Conservation (phyloP, 2,329 filamentous ascomycete genomes). For the Hymenoscyphus repandus region DNA sequence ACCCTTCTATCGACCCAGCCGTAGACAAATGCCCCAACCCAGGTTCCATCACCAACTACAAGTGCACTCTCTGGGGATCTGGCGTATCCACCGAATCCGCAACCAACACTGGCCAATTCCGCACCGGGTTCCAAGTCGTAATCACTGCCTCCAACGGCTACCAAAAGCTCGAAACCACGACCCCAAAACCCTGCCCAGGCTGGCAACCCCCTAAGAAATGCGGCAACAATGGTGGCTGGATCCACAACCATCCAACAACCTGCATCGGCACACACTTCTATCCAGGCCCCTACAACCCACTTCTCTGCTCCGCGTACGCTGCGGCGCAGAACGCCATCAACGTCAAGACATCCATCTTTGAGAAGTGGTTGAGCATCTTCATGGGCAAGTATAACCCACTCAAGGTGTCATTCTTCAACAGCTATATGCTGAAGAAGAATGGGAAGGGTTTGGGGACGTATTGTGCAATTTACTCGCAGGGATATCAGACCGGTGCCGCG, state of each 20-base stretch:
- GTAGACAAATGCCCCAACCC: conserved; percentile 31
- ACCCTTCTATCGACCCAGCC: conserved; percentile 30
- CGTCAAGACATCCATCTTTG: neutral
- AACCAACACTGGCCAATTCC: conserved; percentile 31
- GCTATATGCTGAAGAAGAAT: conserved; percentile 36
- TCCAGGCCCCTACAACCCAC: conserved; percentile 20
- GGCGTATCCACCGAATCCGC: conserved; percentile 24
- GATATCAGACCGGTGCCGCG: conserved; percentile 4
- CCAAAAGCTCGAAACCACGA: conserved; percentile 21
- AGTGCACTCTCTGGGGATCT: conserved; percentile 34
- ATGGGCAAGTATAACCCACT: conserved; percentile 10
- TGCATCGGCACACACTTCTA: conserved; percentile 19
- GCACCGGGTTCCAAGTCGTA: conserved; percentile 33
- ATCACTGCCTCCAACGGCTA: conserved; percentile 41
- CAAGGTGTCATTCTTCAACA: conserved; percentile 33
- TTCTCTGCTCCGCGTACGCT: conserved; percentile 15
- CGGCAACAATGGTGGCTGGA: conserved; percentile 7
- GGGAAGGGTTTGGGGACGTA: conserved; percentile 33
- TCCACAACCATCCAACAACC: conserved; percentile 17
- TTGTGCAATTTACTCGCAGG: conserved; percentile 33
- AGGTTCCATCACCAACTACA: conserved; percentile 29
- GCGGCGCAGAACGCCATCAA: conserved; percentile 15
- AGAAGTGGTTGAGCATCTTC: neutral
- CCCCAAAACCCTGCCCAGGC: conserved; percentile 12
- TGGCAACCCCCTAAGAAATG: conserved; percentile 14